phyloP scores from a whole-genome alignment of 352 stramenopile species.

The Globisporangium nodosum region DNA sequence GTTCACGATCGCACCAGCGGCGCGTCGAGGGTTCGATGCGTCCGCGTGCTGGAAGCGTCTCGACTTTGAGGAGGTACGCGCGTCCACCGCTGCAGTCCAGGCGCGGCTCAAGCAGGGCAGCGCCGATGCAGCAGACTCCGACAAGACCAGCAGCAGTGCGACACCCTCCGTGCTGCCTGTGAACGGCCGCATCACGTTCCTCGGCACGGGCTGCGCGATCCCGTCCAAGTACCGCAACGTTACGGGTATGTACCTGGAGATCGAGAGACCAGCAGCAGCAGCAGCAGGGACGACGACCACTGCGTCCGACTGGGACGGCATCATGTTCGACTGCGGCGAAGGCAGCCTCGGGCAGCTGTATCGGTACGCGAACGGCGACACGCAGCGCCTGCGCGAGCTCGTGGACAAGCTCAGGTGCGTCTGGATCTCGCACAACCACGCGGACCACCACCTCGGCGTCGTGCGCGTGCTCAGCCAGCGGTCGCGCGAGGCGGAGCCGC shows the following conservation, averaged over 20 bases:
- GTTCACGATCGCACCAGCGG: conserved; percentile 48
- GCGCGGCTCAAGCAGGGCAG: not conserved
- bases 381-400: conserved; percentile 34
- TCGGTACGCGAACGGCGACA: conserved; percentile 43
- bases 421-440: conserved; percentile 98
- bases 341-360: conserved; percentile 93
- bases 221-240: conserved; percentile 99
- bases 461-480: conserved; percentile 86
- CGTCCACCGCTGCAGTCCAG: conserved; percentile 22
- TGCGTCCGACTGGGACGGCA: conserved; percentile 27
- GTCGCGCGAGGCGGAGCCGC: conserved; percentile 32
- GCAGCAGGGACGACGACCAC: not conserved
- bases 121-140: not conserved
- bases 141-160: not conserved
- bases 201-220: conserved; percentile 95
- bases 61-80: conserved; percentile 38
- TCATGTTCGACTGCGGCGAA: conserved; percentile 97
- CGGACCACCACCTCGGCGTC: conserved; percentile 96
- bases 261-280: conserved; percentile 19
- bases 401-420: conserved; percentile 84
- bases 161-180: not conserved
- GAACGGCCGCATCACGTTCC: conserved; percentile 85
- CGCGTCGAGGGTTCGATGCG: conserved; percentile 58
- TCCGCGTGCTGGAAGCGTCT: conserved; percentile 44
- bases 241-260: conserved; percentile 90